Evolutionary conservation across 2,329 filamentous ascomycete species (phyloP), one percentile per base, ranked within the genome.

Genomic region (Paraphoma chrysanthemicola): DNA sequence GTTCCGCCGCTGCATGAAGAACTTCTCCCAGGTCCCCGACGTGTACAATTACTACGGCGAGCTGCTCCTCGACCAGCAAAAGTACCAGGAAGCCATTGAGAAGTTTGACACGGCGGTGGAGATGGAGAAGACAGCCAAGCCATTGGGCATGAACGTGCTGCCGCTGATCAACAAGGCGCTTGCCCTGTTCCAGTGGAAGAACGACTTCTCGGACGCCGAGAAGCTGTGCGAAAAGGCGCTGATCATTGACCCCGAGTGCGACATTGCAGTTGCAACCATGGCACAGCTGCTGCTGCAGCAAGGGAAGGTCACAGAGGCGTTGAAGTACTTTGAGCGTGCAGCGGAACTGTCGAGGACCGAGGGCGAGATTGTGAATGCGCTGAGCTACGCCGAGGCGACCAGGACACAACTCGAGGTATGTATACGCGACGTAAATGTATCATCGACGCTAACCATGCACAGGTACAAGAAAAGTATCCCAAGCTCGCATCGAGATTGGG

Each of bases 11-110:
- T 97, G 93, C 79, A 93, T 97, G 78, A 99, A 98, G 89, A 97
- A 97, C 81, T 99, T 99, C 75, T 91, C 93, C 73, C 91, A 94
- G 75, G 92, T 96, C 10, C 93, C 94, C 6, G 95, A 99, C 74
- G 95, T 98, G 41, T 99, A 98, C 85, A 99, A 99, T 85, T 99
- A 99, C 86, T 98, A 97, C 73, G 95, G 95, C 71, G 95, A 99
- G 82, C 86, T 99, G 54, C 85, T 99, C 55, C 88, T 99, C 51
- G 95, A 99, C 82, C 95, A 98, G 83, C 90, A 92, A 79, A 97
- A 97, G 79, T 98, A 90, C 80, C 84, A 91, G 56, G 94, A 99
- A 77, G 95, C 95, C 28, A 93, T 99, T 62, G 91, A 97, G 81
- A 97, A 97, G 81, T 99, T 99, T 72, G 95, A 99, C 77, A 95